Base-by-base conservation (phyloP, 2,329 filamentous ascomycete species). In the Fonsecaea monophora region DNA sequence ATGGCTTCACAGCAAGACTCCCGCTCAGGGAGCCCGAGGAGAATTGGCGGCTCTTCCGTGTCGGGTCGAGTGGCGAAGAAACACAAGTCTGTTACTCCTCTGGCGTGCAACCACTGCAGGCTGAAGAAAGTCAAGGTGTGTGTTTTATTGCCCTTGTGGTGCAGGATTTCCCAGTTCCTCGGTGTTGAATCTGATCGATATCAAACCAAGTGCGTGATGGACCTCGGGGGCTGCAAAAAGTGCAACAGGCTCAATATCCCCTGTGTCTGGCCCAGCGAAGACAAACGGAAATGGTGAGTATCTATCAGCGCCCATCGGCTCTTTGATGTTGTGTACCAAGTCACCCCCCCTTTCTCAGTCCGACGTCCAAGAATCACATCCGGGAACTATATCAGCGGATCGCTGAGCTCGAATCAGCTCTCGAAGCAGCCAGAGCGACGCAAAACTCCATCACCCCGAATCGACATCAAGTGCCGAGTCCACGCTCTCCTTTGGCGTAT, bases 361-460 rank as follows among this genome's bases (percentile, higher is more conserved):
- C 68, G 10, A 63, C 62, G 2, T 70, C 68, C 40, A 70, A 70
- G 54, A 45, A 56, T 40, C 64, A 70, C 32, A 67, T 70, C 42
- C 62, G 65, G 38, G 60, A 70, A 21, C 59, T 70, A 35, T 59
- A 65, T 35, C 40, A 55, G 30, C 66, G 64, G 21, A 69, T 70
- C 37, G 45, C 56, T 38, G 54, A 70, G 13, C 60, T 70, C 4
- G 67, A 70, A 60, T 37, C 55, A 50, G 60, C 64, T 56, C 64
- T 70, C 10, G 59, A 68, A 32, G 42, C 57, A 35, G 65, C 63
- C 34, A 30, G 45, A 50, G 15, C 42, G 42, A 32, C 53, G 37
- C 38, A n/a, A 53, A 5, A 50, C 30, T 54, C 38, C 21, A 25
- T 37, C 12, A 3, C 35, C 15, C 48, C 30, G 35, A 25, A 53